These are phyloP conservation scores for Barbarea vulgaris DNA, from an alignment of 345 rosid species.

Conservation along the genomic window DNA sequence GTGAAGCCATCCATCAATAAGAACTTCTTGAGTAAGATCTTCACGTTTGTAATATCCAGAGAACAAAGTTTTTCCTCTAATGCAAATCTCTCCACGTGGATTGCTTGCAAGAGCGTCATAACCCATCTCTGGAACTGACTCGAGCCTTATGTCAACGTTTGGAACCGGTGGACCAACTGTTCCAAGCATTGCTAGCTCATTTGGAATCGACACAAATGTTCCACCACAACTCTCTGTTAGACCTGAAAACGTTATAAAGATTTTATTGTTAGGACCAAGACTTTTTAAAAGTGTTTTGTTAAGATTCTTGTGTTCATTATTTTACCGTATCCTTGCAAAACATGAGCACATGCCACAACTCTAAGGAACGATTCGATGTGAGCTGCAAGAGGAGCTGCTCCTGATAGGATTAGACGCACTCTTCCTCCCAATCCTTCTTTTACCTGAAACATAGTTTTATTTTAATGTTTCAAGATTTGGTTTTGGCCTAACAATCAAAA, in stretches of 20 bases:
- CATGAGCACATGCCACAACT: conserved; percentile 95
- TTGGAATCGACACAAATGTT: conserved; percentile 85
- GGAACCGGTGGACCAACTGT: conserved; percentile 98
- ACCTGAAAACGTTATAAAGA: conserved; percentile 46
- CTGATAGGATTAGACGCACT: conserved; percentile 85
- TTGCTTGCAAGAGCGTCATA: conserved; percentile 85
- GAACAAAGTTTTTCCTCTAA: conserved; percentile 73
- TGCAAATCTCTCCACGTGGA: conserved; percentile 90
- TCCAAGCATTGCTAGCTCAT: conserved; percentile 77
- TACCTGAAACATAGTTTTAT: conserved; percentile 52
- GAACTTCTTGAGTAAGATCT: conserved; percentile 81
- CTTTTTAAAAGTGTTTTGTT: not conserved
- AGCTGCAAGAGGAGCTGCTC: conserved; percentile 90
- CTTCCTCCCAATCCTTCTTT: conserved; percentile 93
- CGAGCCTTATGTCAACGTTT: conserved; percentile 82
- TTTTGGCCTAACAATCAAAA: not conserved
- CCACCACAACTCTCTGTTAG: conserved; percentile 97
- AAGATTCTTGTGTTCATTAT: conserved; percentile 8
- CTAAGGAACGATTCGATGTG: conserved; percentile 89
- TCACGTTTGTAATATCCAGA: conserved; percentile 92
- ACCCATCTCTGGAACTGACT: conserved; percentile 96
- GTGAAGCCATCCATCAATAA: conserved; percentile 94
- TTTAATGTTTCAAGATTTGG: not conserved
- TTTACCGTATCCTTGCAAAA: conserved; percentile 99
- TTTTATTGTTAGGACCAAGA: conserved; percentile 5